Evolutionary conservation across 1,139 yeast species (phyloP), one percentile per base, ranked within the genome.

Genomic region (Protomyces lactucae-debilis): DNA sequence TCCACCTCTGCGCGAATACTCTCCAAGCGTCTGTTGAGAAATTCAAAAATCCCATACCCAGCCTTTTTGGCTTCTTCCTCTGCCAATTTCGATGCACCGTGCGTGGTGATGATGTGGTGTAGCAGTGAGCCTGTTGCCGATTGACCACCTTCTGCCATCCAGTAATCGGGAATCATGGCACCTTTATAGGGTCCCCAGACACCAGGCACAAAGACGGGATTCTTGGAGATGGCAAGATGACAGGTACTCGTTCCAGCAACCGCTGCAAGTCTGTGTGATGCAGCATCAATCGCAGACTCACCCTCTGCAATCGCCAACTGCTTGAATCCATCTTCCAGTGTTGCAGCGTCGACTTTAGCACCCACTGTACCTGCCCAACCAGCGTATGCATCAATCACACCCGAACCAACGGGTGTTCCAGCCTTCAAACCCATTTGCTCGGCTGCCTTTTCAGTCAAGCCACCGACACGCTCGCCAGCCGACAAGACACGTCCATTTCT

Each of bases 81-180:
- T 64, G 92, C 80, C 72, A 88, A 88, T 9, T 83, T 79, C 70
- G 85, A 85, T 0, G 98, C 96, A 0, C 97, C 97, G 73, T 93
- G 99, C 18, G 88, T 86, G 4, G 90, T 81, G 68, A 93, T 77
- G n/a, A 92, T 95, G 75, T 90, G 96, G 2, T 93, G 95, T 70
- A 93, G 81, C 60, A 93, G 81, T 45, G 95, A 97, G 69, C 99
- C 99, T 1, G 99, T 93, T 73, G 96, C 88, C 23, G 95, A 87
- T 76, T 93, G 99, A 21, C 99, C 99, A 72, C 99, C 99, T 77
- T 93, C 99, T n/a, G 98, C 96, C 71, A 91, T 81, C 98, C 98
- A 93, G 72, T 82, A 86, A 12, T 86, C 91, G 45, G 89, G 88
- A 21, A 95, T 88, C 79, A 93, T 81, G 10, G 89, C 96, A 74